Evolutionary conservation across 495 filamentous ascomycete species (phyloP), one percentile per base, ranked within the genome.

Genomic region (Penicillium steckii): DNA sequence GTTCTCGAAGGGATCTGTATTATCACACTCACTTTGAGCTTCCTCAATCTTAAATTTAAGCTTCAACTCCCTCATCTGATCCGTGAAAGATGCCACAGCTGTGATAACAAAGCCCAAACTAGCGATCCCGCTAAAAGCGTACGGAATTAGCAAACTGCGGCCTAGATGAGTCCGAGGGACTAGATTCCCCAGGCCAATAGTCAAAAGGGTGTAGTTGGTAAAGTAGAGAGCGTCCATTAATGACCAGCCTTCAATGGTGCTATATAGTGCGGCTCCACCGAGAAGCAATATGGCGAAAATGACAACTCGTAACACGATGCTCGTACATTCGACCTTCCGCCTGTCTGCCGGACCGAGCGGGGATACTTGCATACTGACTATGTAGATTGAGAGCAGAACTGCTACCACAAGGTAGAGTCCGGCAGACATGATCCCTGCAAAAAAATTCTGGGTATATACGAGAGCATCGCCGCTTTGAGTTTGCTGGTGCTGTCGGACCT

Each of bases 101-200:
- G 86, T 85, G 47, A 93, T 82, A 5, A 93, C 85, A 17, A 94
- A 72, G 82, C 90, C 90, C n/a, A 95, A 71, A 30, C 82, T 87
- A 24, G 88, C 80, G 33, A 94, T 85, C 4, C 90, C 90, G 9
- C 86, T 76, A 13, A 91, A 78, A 0, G 89, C 84, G 51, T 81
- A 95, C 0, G 89, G 88, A 22, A 94, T 83, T 4, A 93, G 66
- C 15, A 95, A 67, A 3, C 76, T 73, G 17, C 85, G 74, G 1
- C 86, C 85, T 3, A 74, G 52, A 54, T 82, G 77, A 4, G 81
- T 88, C 18, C 61, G 58, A 0, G 87, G 82, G 80, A 13, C 62
- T 35, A 80, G 77, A 44, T 90, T 84, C 15, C 86, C 87, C 30
- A 93, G 78, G 4, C 90, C 90, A n/a, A 95, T 78, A 1, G 90